Evolutionary conservation across 257 asterid species (phyloP), one percentile per base, ranked within the genome.

Genomic region (Paulownia fortunei): DNA sequence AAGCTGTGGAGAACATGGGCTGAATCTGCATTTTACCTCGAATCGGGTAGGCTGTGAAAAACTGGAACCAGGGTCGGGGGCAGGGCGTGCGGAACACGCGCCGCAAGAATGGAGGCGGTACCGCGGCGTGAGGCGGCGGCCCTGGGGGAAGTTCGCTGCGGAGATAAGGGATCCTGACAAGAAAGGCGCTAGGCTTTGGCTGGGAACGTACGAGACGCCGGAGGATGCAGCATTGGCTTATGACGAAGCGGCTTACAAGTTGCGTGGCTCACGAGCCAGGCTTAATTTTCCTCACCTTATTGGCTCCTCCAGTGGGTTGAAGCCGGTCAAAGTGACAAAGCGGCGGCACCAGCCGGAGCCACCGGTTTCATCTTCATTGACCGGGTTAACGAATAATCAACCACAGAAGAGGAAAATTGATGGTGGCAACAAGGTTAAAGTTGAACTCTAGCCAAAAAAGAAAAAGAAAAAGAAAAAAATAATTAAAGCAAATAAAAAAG

Each of bases 181-280:
- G 77, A 84, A 60, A 72, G 87, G 89, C 0, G 12, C 76, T n/a
- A 82, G 93, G 70, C 27, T 76, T 5, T 89, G 93, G 93, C 82
- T 89, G 0, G 93, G 93, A 27, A 85, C 93, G 11, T 85, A 85
- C 67, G 69, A 41, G 84, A 85, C 89, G 21, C 80, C 88, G 0
- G 93, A 89, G 81, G 91, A 89, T 23, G 93, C 93, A 0, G 93
- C 91, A 16, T 23, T 85, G 82, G 91, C 93, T 13, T 88, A 85
- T 44, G 93, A 88, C 18, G 80, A 55, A 6, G 86, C 88, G 18
- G 89, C 89, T 51, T 85, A 68, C 54, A 44, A 80, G 39, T 8
- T 87, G 63, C 89, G 80, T 2, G 91, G 93, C 54, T 54, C 86
- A 3, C 75, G 81, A 8, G 93, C 93, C 15, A 67, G 64, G 67